Evolutionary conservation across 805 yeast genomes (phyloP), one percentile per base, ranked within the genome.

Genomic region (Pichia phayaonensis): DNA sequence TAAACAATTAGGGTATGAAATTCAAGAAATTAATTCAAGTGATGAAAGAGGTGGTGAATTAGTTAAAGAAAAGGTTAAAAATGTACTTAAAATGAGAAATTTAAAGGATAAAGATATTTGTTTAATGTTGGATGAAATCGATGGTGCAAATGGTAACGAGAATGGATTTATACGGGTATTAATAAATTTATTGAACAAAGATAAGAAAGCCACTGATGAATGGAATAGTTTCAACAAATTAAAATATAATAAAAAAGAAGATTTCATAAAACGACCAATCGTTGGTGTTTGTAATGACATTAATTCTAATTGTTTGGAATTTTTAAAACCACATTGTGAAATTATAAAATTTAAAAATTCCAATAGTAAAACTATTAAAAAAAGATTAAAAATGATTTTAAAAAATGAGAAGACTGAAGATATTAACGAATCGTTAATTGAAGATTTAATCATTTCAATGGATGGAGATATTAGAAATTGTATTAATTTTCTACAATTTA

Each of bases 281-380:
- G 87, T 92, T 48, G 90, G 96, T 41, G 80, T 94, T 50, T 95
- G 97, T 63, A 94, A 92, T 61, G 96, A 94, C 61, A 74, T 86
- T 1, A 90, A 86, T 64, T 77, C 87, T 0, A 78, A 82, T 3
- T 79, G 86, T 1, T 71, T 92, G 66, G 95, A 88, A 47, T 81
- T 79, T 50, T 70, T 92, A 53, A 79, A 92, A 54, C 84, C 84
- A 0, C 68, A 75, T 52, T 80, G 92, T 55, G 97, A 92, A 59
- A 72, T 86, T 8, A 72, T 92, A 2, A 64, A 77, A 8, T 85
- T 90, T 60, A 75, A 72, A 51, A 80, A 79, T 50, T 83, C 95
- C 0, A 61, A 78, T 2, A 73, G 70, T 16, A 68, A 64, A 47
- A 73, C 72, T 38, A 65, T 77, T 26, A 71, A 70, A 44, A 75